Percentiles rank a stretch among this genome's conserved stretches.
These are phyloP conservation scores for Cladorrhinum sp. DNA, from an alignment of 2,329 filamentous ascomycete genomes.

Conservation along the genomic window DNA sequence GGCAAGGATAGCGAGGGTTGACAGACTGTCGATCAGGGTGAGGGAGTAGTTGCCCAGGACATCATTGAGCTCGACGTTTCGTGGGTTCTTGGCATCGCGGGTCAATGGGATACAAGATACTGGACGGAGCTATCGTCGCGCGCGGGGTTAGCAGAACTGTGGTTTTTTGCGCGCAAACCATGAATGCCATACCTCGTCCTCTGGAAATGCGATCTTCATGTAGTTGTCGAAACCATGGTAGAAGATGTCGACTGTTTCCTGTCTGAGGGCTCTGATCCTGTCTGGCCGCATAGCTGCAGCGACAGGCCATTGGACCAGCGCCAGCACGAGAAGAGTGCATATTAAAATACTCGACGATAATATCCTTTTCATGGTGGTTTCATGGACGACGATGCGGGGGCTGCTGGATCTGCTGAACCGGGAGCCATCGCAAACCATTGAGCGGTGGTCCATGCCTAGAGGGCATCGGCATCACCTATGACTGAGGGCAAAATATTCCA, in stretches of 20 bases:
- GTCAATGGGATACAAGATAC: constrained; percentile 80
- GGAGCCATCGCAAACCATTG: constrained; percentile 20
- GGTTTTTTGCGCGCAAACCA: not conserved
- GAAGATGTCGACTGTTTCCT: constrained; percentile 74
- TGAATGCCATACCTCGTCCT: constrained; percentile 68
- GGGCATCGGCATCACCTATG: constrained; percentile 26
- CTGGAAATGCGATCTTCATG: constrained; percentile 88
- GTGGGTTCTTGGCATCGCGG: constrained; percentile 75
- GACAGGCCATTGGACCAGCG: constrained; percentile 42
- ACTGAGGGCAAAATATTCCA: constrained; percentile 11
- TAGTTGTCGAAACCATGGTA: constrained; percentile 97
- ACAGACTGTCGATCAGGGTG: constrained; percentile 91
- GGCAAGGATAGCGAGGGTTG: constrained; percentile 87
- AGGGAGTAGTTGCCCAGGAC: constrained; percentile 96
- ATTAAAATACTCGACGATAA: not conserved
- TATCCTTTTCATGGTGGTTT: not conserved
- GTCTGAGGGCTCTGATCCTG: constrained; percentile 53
- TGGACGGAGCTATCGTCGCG: constrained; percentile 64
- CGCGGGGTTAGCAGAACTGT: not conserved
- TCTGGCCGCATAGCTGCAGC: constrained; percentile 53
- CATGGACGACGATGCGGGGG: not conserved
- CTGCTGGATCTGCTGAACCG: constrained; percentile 6
- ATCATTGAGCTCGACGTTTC: constrained; percentile 86
- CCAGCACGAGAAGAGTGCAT: constrained; percentile 29
- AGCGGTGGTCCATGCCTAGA: constrained; percentile 27